Evolutionary conservation across 345 rosid genomes (phyloP), one percentile per base, ranked within the genome.

Genomic region (Eutrema heterophyllum): DNA sequence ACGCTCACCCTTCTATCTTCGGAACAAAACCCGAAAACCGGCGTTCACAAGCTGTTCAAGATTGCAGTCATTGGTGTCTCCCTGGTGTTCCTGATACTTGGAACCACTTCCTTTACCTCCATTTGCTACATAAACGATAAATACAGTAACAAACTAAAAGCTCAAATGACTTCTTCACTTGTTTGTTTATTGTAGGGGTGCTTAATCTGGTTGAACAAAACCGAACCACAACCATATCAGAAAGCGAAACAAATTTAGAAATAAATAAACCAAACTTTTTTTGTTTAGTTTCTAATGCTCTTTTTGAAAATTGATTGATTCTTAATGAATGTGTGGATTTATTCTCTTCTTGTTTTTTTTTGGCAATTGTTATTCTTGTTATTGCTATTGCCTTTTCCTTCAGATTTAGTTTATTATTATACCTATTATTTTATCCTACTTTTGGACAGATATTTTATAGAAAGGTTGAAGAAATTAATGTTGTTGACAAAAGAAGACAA

Each of bases 51-150:
- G 78, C 80, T 15, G 74, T 83, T 68, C 88, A 90, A 73, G 97
- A 95, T 75, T 95, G 99, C 81, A 95, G 99, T 71, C 99, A 92
- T 71, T 92, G 99, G 97, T 92, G 99, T 77, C 96, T 95, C 54
- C 97, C 97, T 16, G 97, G 97, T 10, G 85, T 90, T 77, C 97
- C 97, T 27, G 99, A 92, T 81, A 78, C 83, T 4, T 95, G 97
- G 97, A 95, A 95, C 27, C 91, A 87, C 54, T 81, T 91, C 29
- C 70, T 95, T 79, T 90, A 81, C 78, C 81, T 81, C 65, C 86
- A 85, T 50, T 85, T 90, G 77, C 86, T 72, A 11, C 70, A 70
- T 44, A 78, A 64, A 64, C 72, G 48, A 39, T 67, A 52, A 24
- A 3, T 51, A 14, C 73, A 58, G 21, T 54, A 7, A 30, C 21